These are phyloP conservation scores for Penicillium angulare DNA, from an alignment of 495 filamentous ascomycete genomes.

Conservation along the genomic window DNA sequence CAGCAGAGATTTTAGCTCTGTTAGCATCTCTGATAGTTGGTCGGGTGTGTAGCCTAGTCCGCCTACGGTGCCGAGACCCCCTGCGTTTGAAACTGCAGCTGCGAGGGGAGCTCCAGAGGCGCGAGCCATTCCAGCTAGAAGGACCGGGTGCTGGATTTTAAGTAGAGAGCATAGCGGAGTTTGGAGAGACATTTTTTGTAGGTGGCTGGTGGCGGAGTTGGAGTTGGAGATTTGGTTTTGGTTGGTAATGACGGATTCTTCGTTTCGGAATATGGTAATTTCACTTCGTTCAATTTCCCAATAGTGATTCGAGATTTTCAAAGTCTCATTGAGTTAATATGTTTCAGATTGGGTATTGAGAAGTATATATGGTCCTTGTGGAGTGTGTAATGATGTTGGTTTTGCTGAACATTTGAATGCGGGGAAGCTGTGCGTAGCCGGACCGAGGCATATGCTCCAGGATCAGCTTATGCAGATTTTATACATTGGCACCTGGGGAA, in stretches of 20 bases:
- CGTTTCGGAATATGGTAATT: too few species aligned
- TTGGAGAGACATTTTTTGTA: slow-evolving; percentile 54
- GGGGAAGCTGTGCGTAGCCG: slow-evolving; percentile 1
- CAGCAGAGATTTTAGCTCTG: slow-evolving; percentile 74
- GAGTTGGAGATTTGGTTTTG: not conserved
- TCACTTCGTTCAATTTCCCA: too few species aligned
- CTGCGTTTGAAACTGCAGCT: slow-evolving; percentile 84
- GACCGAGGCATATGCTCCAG: slow-evolving; percentile 8
- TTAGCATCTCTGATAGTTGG: slow-evolving; percentile 76
- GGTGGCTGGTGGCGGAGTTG: not conserved
- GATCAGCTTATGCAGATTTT: too few species aligned
- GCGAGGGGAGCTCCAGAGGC: slow-evolving; percentile 74
- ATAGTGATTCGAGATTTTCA: too few species aligned
- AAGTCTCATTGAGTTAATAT: not conserved
- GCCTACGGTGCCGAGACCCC: slow-evolving; percentile 81
- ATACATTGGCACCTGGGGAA: too few species aligned
- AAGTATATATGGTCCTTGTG: not conserved
- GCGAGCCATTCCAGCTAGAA: slow-evolving; percentile 87
- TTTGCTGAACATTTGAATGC: slow-evolving; percentile 1
- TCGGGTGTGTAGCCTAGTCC: slow-evolving; percentile 81
- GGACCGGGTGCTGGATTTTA: slow-evolving; percentile 74
- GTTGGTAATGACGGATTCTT: too few species aligned
- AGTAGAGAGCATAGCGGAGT: slow-evolving; percentile 76
- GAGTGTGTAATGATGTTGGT: not conserved
- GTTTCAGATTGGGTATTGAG: not conserved